These are phyloP conservation scores for Ophiostoma perfectum DNA, from an alignment of 2,329 filamentous ascomycete genomes.

Conservation along the genomic window DNA sequence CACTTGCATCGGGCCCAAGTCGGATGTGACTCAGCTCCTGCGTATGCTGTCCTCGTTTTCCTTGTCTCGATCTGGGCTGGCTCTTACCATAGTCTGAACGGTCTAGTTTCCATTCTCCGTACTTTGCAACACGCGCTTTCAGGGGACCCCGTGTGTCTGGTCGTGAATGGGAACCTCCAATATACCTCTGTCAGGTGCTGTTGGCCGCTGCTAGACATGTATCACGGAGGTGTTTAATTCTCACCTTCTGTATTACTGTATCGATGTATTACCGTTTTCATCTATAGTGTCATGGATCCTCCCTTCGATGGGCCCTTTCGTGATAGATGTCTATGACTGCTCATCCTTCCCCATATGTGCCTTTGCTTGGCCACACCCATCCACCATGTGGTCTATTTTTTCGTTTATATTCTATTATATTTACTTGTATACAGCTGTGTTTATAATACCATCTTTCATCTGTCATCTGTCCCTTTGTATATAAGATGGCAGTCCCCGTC, in stretches of 20 bases:
- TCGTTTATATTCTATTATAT: not conserved
- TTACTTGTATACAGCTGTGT: not conserved
- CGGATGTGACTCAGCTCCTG: slow-evolving; percentile 21
- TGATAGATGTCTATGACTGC: slow-evolving; percentile 8
- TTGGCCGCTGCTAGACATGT: not conserved
- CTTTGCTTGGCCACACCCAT: not conserved
- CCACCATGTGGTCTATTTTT: not conserved
- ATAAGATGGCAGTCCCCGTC: slow-evolving; percentile 4
- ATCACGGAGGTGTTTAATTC: not conserved
- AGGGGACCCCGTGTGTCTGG: not conserved
- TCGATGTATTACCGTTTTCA: not conserved
- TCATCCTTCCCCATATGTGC: slow-evolving; percentile 3
- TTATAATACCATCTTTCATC: not conserved
- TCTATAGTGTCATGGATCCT: not conserved
- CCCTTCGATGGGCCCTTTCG: slow-evolving; percentile 1
- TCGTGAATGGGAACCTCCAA: not conserved
- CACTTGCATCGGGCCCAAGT: not conserved
- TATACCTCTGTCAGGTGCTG: not conserved
- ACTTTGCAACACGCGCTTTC: not conserved
- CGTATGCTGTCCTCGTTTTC: slow-evolving; percentile 12
- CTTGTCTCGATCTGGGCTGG: slow-evolving; percentile 17
- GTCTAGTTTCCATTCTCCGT: slow-evolving; percentile 1
- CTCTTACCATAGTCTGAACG: slow-evolving; percentile 12
- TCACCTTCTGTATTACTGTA: not conserved
- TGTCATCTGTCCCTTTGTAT: not conserved